Base-by-base conservation (phyloP, 371 early-diverging fungal species). In the Rhizomucor pusillus region DNA sequence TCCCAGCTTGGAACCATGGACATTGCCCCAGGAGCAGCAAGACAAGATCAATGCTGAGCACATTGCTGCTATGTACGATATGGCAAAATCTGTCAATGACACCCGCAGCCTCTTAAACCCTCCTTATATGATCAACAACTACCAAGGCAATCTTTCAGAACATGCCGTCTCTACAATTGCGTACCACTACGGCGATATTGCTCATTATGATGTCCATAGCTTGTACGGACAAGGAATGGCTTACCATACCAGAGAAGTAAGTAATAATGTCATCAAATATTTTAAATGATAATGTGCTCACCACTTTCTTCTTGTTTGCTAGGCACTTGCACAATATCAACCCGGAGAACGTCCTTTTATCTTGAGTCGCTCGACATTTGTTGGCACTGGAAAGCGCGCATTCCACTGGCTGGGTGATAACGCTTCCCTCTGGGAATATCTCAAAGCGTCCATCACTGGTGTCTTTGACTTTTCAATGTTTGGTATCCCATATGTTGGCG, bases 371-470 rank as follows among this genome's bases (percentile, higher is more conserved):
- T 77, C 87, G n/a, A 82, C 82, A 41, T 91, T 90, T 59, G 63
- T 75, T 11, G 90, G 90, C 20, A 74, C 82, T 10, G 90, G 88
- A 23, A 69, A 74, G 29, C 73, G 74, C 47, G 80, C 74, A 10
- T 84, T 80, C 39, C 77, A 89, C 44, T 91, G 91, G 91, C 48
- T 73, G 33, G 84, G 85, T 52, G 86, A 86, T 59, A 86, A 87
- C 53, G 59, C 64, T 13, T 74, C 68, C 3, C 62, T 56, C 6
- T 88, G 80, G 79, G 51, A 53, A 3, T 77, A 85, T 36, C 61
- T 89, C 52, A 68, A 69, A 46, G 67, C 53, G 9, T 85, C 84
- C 1, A 70, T 87, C 23, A 65, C 85, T n/a, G 82, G 72, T 50
- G 50, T 87, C 12, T 59, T 89, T 19, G 82, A 73, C 57, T 75